A percentile compares a stretch with the other conserved stretches of the same genome.
Evolutionary conservation across 139 green algal species (phyloP).

Genomic region (Chlamydomonas incerta): DNA sequence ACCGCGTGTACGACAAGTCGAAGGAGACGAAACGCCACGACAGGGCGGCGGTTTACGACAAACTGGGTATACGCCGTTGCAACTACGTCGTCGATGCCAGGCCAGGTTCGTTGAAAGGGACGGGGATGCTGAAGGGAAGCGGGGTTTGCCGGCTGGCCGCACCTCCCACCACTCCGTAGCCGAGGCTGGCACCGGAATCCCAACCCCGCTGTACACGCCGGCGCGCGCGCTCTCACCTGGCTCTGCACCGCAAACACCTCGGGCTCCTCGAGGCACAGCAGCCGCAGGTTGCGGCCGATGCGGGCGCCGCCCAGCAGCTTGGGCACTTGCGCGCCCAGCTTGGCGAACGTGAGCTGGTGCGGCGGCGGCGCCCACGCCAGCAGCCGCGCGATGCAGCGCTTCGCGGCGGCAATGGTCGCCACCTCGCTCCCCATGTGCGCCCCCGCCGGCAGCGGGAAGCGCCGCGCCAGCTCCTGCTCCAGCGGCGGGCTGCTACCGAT

Average conservation of each 20-base stretch:
- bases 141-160: too few species aligned
- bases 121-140: too few species aligned
- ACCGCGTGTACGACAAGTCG: too few species aligned
- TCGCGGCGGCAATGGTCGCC: conserved; percentile 23
- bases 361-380: conserved; percentile 41
- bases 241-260: conserved; percentile 29
- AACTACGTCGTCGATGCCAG: too few species aligned
- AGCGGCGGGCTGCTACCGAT: conserved; percentile 5
- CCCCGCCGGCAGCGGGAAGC: conserved; percentile 1
- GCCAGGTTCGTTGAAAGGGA: too few species aligned
- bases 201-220: too few species aligned
- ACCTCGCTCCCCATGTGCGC: neutral
- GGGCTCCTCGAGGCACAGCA: conserved; percentile 40
- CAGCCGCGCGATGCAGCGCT: conserved; percentile 41
- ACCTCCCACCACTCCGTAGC: too few species aligned
- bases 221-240: neutral
- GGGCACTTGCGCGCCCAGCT: conserved; percentile 37
- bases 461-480: conserved; percentile 33
- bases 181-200: too few species aligned
- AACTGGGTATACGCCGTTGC: too few species aligned
- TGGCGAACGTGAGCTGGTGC: conserved; percentile 39
- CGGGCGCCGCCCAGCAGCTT: conserved; percentile 34
- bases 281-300: conserved; percentile 33
- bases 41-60: too few species aligned
- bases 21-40: too few species aligned